Base-by-base conservation (phyloP, 2,329 filamentous ascomycete genomes). In the Parasarocladium wereldwijsianum region DNA sequence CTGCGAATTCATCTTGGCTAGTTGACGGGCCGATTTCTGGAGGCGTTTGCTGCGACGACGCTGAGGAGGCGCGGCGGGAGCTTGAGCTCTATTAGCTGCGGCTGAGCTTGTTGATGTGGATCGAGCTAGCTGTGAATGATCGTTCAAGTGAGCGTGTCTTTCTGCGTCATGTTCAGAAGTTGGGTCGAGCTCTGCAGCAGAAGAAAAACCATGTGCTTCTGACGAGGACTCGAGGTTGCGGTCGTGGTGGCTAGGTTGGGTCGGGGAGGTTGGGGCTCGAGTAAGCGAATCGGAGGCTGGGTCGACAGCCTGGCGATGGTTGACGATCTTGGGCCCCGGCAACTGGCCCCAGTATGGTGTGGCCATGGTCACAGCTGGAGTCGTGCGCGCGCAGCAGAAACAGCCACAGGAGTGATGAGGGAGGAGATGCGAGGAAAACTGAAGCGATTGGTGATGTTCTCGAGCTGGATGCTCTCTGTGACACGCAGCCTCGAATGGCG, bases 281-380 rank as follows among this genome's bases (percentile, higher is more conserved):
- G n/a, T n/a, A n/a, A n/a, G n/a, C 13, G 19, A 24, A 6, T 30
- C 28, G 28, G 20, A 24, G 28, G 28, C 20, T 30, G 19, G 28
- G 14, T n/a, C n/a, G n/a, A 16, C 12, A 23, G 19, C 12, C 10
- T 16, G 28, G 17, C 10, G 28, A 8, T 15, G 27, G 28, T 23
- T 4, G 20, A 15, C 28, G 17, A 56, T 44, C 40, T 60, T 64
- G 30, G 63, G 52, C 36, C 58, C 50, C 35, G 69, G 67, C 37
- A 73, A 54, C 44, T 68, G 52, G 47, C 67, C 67, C 68, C 68
- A 72, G 54, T 72, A 73, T 22, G 64, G 61, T 34, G 62, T 42
- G 32, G 61, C 52, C 60, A 65, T 66, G 48, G n/a, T n/a, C n/a
- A n/a, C n/a, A n/a, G n/a, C n/a, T n/a, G n/a, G n/a, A n/a, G n/a